Evolutionary conservation across 2,329 filamentous ascomycete species (phyloP).

Genomic region (Aspergillus jensenii): DNA sequence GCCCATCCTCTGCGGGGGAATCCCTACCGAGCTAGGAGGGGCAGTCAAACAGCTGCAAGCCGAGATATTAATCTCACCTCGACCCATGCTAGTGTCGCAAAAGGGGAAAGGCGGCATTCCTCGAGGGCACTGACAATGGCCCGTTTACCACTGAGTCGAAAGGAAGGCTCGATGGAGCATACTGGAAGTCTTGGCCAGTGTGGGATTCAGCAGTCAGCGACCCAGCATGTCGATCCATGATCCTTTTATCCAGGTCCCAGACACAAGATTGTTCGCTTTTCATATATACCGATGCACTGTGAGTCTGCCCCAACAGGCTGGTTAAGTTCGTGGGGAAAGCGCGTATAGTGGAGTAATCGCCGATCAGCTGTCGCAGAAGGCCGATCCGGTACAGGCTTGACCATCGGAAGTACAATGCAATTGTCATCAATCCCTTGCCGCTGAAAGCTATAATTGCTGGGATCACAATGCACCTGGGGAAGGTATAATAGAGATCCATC

Average conservation of each 20-base stretch:
- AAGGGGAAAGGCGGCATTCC: not conserved
- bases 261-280: not conserved
- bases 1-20: slow-evolving; percentile 7
- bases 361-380: slow-evolving; percentile 1
- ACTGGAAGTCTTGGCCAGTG: not conserved
- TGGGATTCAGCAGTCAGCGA: not conserved
- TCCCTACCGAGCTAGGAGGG: slow-evolving; percentile 3
- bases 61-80: slow-evolving; percentile 5
- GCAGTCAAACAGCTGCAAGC: not conserved
- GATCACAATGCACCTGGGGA: not conserved
- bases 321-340: not conserved
- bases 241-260: not conserved
- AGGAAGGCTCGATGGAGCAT: not conserved
- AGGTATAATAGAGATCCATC: not conserved
- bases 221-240: not conserved
- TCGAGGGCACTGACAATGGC: not conserved
- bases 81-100: not conserved
- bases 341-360: not conserved
- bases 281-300: not conserved
- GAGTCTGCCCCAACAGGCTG: not conserved
- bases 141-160: not conserved
- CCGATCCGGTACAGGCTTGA: slow-evolving; percentile 2
- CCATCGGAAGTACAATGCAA: not conserved
- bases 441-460: not conserved
- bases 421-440: not conserved